Evolutionary conservation across 345 rosid species (phyloP).

Genomic region (Bruguiera sexangula): DNA sequence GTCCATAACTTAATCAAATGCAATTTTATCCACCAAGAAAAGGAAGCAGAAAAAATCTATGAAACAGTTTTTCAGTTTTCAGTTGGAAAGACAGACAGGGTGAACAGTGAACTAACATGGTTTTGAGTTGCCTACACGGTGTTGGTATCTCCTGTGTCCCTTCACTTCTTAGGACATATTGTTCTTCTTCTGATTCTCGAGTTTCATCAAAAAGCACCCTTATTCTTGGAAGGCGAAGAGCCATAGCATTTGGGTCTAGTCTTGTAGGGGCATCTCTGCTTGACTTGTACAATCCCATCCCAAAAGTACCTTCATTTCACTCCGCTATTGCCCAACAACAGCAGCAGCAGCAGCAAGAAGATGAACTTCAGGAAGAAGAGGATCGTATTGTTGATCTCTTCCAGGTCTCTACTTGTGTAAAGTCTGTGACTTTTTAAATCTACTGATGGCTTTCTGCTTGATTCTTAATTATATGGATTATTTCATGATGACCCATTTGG

Average conservation of each 20-base stretch:
- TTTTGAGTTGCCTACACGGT: conserved; percentile 13
- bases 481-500: neutral
- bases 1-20: too few species aligned
- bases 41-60: neutral
- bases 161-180: neutral
- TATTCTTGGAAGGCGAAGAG: conserved; percentile 38
- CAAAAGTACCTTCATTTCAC: conserved; percentile 12
- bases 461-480: neutral
- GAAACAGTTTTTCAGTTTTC: conserved; percentile 5
- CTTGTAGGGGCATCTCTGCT: conserved; percentile 34
- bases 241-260: conserved; percentile 43
- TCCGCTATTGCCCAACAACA: conserved; percentile 47
- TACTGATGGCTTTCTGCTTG: neutral
- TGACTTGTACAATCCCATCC: conserved; percentile 16
- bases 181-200: conserved; percentile 24
- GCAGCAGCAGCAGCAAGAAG: conserved; percentile 14
- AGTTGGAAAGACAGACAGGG: neutral
- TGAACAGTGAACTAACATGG: neutral
- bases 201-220: conserved; percentile 5
- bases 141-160: neutral
- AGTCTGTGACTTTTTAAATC: too few species aligned
- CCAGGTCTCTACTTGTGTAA: conserved; percentile 42
- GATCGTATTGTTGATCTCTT: conserved; percentile 64
- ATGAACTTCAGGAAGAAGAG: conserved; percentile 66
- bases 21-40: too few species aligned